Evolutionary conservation across 2,329 filamentous ascomycete genomes (phyloP).

Genomic region (Ilyonectria destructans): DNA sequence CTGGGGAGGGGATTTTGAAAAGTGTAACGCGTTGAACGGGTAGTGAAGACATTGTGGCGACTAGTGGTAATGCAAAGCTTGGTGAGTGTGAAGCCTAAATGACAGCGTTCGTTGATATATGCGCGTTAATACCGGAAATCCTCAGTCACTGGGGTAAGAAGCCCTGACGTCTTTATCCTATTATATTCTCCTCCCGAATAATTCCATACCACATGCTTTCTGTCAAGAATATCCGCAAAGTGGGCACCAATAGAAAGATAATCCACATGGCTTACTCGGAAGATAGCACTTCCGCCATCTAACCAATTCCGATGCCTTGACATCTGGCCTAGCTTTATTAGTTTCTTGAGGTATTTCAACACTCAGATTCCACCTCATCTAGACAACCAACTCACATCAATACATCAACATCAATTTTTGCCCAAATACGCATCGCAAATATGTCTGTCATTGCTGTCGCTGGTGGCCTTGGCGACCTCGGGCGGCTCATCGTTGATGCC

Average conservation of each 20-base stretch:
- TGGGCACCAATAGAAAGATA: slow-evolving; percentile 4
- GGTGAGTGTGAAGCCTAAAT: background rate
- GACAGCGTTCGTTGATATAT: too few species aligned
- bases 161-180: too few species aligned
- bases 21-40: background rate
- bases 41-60: background rate
- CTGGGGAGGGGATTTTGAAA: background rate
- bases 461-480: slow-evolving; percentile 64
- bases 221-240: background rate
- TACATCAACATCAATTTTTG: background rate
- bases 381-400: background rate
- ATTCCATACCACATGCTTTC: background rate
- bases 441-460: slow-evolving; percentile 61
- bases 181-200: too few species aligned
- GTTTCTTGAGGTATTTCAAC: background rate
- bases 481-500: slow-evolving; percentile 63
- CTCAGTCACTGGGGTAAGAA: too few species aligned
- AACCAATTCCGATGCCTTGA: background rate
- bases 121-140: too few species aligned
- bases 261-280: background rate
- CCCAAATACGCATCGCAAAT: background rate
- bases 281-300: background rate
- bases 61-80: background rate
- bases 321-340: too few species aligned
- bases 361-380: background rate